Base-by-base conservation (phyloP, 2,329 filamentous ascomycete species). In the Colletotrichum liaoningense region DNA sequence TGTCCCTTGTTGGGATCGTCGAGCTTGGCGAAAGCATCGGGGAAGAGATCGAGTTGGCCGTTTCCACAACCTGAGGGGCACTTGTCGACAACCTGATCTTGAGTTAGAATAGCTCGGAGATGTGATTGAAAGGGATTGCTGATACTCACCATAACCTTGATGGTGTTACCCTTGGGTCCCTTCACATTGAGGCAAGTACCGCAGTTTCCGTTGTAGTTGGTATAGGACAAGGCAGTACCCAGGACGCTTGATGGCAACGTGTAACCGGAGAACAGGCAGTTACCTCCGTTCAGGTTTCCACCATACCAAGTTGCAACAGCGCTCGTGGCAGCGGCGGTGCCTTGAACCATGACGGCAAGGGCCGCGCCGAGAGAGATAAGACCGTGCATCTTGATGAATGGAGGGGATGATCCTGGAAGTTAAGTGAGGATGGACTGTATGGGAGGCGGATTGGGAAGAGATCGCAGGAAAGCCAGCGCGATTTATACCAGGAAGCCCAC, bases 1-100 rank as follows among this genome's bases (percentile, higher is more conserved):
- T 88, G 76, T 68, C 89, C 89, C 52, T 81, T 79, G 57, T 80
- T 81, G 16, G 82, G 79, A 6, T 83, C 79, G 26, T 84, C 85
- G 42, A 91, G 84, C 26, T 83, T 76, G 24, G 81, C 71, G 79
- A 90, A 91, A 67, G 86, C 88, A 49, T 84, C 79, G 5, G 84
- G 78, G 81, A 88, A 91, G 68, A 91, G 86, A 76, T 91, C 89
- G 66, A 91, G 84, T 77, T 89, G 86, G 81, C 88, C 87, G 59
- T 79, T 72, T 19, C 83, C 85, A 76, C 89, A 91, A 8, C 66
- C 66, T 74, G 84, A 85, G 52, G 88, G 88, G 80, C 89, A 91
- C 80, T 90, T 80, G 78, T 91, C 89, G 24, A 88, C 86, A 75
- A 90, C 82, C 87, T 88, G 35, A 38, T 11, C 11, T 12, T 7